phyloP scores from a whole-genome alignment of 495 filamentous ascomycete genomes.

The Cercophora scortea region DNA sequence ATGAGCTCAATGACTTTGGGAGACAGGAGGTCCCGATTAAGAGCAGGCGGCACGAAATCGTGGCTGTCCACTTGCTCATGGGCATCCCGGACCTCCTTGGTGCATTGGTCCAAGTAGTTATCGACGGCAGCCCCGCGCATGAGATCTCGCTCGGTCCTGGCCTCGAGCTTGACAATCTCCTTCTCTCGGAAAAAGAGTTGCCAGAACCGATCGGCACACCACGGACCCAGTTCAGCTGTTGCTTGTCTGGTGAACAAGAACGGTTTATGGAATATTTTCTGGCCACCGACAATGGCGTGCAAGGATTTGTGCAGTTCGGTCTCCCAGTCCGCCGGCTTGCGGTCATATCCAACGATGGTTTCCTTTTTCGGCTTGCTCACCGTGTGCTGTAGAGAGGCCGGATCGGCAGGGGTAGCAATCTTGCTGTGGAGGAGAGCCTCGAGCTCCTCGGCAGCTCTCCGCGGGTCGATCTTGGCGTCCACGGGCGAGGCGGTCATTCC shows the following conservation, averaged over 20 bases:
- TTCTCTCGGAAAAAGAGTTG: constrained; percentile 58
- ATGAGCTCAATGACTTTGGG: constrained; percentile 63
- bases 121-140: constrained; percentile 22
- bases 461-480: constrained; percentile 68
- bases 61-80: constrained; percentile 47
- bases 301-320: constrained; percentile 58
- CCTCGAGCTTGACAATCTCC: constrained; percentile 54
- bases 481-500: constrained; percentile 98
- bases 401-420: constrained; percentile 74
- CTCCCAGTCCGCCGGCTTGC: constrained; percentile 42
- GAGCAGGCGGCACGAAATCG: constrained; percentile 35
- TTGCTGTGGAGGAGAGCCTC: constrained; percentile 70
- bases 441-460: constrained; percentile 65
- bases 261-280: constrained; percentile 48
- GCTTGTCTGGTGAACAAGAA: constrained; percentile 52
- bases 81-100: constrained; percentile 52
- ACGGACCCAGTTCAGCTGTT: constrained; percentile 65
- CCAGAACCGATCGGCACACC: constrained; percentile 86
- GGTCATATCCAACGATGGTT: constrained; percentile 48
- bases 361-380: constrained; percentile 53
- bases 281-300: constrained; percentile 45
- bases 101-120: constrained; percentile 39
- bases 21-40: constrained; percentile 46
- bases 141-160: constrained; percentile 41
- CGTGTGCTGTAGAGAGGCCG: constrained; percentile 50